Base-by-base conservation (phyloP, 768 basidiomycete genomes). In the Phanerochaete sordida region DNA sequence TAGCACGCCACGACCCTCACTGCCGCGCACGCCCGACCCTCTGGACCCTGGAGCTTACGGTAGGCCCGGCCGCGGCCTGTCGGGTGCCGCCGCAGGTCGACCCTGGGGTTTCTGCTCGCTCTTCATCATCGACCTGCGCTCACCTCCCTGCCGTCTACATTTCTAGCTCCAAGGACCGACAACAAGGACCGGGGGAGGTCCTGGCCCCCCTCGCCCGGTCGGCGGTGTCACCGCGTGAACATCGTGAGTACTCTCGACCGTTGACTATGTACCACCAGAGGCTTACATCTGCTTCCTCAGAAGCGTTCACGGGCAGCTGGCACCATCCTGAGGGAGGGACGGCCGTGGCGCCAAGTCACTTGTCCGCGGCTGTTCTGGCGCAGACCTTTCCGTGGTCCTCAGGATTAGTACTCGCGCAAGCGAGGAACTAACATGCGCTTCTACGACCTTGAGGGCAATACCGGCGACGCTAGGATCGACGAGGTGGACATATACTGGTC, bases 331-430 rank as follows among this genome's bases (percentile, higher is more conserved):
- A 58, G 57, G 57, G 57, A 58, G 48, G 57, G 57, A 24, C 30
- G 23, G 37, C 37, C 53, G 53, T 37, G 37, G 31, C n/a, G 37
- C 35, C 19, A 26, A 35, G 51, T 6, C 15, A 11, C 47, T 24
- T 5, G 8, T 19, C 13, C 37, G 53, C 35, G 53, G 50, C 6
- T 21, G 59, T 39, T 39, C 59, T 56, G 43, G 52, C 59, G 59
- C 59, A 60, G 59, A 57, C 50, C 60, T 57, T 62, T 58, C 28
- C 55, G 60, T 58, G 49, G 60, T 50, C 60, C 54, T 53, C 59
- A 44, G 52, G 59, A 60, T 56, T 48, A 60, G 59, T 60, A 60
- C 59, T 39, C 52, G 51, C 43, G 21, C 27, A 30, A 21, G 31
- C 52, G 31, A 44, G 59, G 55, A 60, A 60, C 59, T 28, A 60